A percentile compares a stretch with the other conserved stretches of the same genome.
These are phyloP conservation scores for Coelastrella sp. DNA, from an alignment of 139 green algal genomes.

Conservation along the genomic window DNA sequence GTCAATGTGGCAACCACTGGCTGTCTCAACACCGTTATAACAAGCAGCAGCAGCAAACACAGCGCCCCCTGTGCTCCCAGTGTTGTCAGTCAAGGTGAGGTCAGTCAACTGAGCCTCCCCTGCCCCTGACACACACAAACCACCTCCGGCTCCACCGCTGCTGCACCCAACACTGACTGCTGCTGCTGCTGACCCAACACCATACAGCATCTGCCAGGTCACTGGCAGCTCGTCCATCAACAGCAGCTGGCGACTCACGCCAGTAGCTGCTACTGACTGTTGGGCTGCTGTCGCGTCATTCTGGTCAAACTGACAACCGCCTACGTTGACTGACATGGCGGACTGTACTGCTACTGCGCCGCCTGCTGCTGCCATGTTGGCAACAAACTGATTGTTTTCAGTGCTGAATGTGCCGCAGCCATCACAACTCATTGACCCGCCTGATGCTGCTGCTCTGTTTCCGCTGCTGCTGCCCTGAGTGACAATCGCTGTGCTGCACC, in stretches of 20 bases:
- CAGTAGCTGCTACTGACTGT: neutral
- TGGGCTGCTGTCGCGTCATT: neutral
- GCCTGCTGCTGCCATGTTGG: neutral
- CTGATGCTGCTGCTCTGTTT: constrained; percentile 3
- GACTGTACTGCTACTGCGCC: constrained; percentile 30
- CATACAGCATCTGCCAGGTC: constrained; percentile 4
- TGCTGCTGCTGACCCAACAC: neutral
- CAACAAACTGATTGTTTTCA: neutral
- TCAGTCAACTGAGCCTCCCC: neutral
- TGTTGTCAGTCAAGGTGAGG: neutral
- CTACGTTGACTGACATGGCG: neutral
- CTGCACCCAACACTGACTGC: neutral
- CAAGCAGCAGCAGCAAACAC: constrained; percentile 11
- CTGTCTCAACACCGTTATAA: neutral
- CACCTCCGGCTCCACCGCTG: neutral
- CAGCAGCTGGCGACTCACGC: neutral
- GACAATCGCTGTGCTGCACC: neutral
- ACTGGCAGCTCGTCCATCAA: neutral
- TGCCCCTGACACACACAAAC: neutral
- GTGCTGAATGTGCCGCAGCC: neutral
- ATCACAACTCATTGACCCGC: constrained; percentile 6
- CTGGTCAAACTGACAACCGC: neutral
- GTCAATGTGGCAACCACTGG: neutral
- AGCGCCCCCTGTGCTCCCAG: neutral
- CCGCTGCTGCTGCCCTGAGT: neutral